Evolutionary conservation across 1,284 basidiomycete genomes (phyloP).

Genomic region (Malassezia restricta): DNA sequence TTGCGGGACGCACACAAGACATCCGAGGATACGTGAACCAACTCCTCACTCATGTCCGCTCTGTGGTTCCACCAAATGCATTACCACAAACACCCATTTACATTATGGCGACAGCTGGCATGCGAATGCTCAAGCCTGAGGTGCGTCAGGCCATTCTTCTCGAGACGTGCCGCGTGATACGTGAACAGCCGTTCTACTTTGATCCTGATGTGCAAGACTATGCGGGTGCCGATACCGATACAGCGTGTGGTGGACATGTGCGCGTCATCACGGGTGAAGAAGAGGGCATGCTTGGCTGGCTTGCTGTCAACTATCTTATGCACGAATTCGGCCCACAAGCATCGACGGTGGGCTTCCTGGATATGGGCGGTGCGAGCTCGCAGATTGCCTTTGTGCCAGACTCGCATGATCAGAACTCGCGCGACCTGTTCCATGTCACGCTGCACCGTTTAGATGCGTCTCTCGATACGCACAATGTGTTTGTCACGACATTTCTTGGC

Average conservation of each 20-base stretch:
- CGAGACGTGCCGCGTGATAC: conserved; percentile 67
- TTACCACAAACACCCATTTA: conserved; percentile 77
- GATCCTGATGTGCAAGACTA: neutral
- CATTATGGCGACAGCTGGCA: conserved; percentile 88
- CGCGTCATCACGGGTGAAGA: conserved; percentile 95
- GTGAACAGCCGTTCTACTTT: conserved; percentile 32
- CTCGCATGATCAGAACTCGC: conserved; percentile 41
- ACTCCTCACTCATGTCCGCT: conserved; percentile 67
- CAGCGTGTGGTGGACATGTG: conserved; percentile 62
- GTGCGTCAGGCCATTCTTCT: conserved; percentile 63
- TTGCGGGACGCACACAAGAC: conserved; percentile 58
- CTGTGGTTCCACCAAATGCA: conserved; percentile 71
- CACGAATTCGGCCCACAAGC: conserved; percentile 64
- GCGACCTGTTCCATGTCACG: conserved; percentile 56
- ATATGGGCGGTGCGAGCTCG: conserved; percentile 97
- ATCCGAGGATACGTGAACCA: conserved; percentile 68
- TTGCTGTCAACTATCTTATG: conserved; percentile 95
- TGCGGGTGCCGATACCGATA: conserved; percentile 3
- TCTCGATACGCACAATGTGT: conserved; percentile 79
- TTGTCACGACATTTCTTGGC: conserved; percentile 95
- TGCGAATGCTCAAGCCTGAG: conserved; percentile 67
- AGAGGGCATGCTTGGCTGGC: conserved; percentile 96
- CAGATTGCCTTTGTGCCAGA: conserved; percentile 79
- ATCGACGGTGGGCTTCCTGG: conserved; percentile 82
- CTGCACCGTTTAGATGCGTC: conserved; percentile 71